These are phyloP conservation scores for Agastache rugosa DNA, from an alignment of 257 asterid species.

Conservation along the genomic window DNA sequence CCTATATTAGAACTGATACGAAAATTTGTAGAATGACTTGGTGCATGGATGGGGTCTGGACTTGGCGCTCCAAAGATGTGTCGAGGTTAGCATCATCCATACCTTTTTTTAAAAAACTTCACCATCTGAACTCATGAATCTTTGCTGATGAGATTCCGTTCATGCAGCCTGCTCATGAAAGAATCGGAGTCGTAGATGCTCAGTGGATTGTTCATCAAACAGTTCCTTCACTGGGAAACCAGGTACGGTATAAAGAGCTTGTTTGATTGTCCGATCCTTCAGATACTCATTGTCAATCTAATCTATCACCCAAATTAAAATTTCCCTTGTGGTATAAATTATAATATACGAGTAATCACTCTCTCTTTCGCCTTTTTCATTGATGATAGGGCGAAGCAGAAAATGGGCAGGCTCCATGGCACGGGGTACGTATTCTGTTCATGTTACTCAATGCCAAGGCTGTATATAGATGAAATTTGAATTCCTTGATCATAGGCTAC, in stretches of 20 bases:
- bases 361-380: neutral
- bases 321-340: neutral
- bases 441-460: neutral
- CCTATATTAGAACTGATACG: slow-evolving; percentile 1
- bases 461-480: neutral
- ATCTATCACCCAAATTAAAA: too few relatives aligned
- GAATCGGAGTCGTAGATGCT: slow-evolving; percentile 90
- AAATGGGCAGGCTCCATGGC: slow-evolving; percentile 74
- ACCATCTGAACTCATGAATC: neutral
- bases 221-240: slow-evolving; percentile 82
- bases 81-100: slow-evolving; percentile 56
- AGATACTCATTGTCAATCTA: too few relatives aligned
- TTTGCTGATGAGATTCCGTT: neutral
- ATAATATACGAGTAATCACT: neutral
- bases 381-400: slow-evolving; percentile 61
- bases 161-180: slow-evolving; percentile 76
- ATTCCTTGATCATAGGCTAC: neutral
- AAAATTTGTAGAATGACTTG: slow-evolving; percentile 73
- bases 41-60: slow-evolving; percentile 99
- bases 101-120: neutral
- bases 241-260: slow-evolving; percentile 45
- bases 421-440: slow-evolving; percentile 61
- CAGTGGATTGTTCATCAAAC: slow-evolving; percentile 85
- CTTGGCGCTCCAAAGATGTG: slow-evolving; percentile 79
- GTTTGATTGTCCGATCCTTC: neutral